phyloP scores from a whole-genome alignment of 257 asterid genomes.

The Rhazya stricta region DNA sequence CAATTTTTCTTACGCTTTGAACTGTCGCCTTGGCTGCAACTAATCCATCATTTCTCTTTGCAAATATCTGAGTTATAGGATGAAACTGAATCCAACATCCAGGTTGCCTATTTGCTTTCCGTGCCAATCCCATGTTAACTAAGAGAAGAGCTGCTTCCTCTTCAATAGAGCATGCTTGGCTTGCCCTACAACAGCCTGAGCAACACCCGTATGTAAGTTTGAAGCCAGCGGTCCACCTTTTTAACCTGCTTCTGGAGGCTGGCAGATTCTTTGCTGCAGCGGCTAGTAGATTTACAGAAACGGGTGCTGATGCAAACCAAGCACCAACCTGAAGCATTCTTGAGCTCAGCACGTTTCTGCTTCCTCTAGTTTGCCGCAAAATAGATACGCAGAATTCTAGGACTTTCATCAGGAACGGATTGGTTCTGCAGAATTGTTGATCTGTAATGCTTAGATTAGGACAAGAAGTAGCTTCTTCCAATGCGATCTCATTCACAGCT shows the following conservation, averaged over 20 bases:
- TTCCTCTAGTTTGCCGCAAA: conserved; percentile 43
- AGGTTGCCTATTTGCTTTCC: conserved; percentile 46
- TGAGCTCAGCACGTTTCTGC: conserved; percentile 36
- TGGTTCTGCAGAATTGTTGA: conserved; percentile 49
- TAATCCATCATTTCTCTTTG: conserved; percentile 42
- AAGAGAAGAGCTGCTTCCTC: conserved; percentile 65
- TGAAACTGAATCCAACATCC: conserved; percentile 83
- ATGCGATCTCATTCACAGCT: conserved; percentile 45
- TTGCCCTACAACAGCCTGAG: conserved; percentile 37
- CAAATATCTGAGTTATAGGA: conserved; percentile 55
- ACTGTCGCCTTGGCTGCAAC: conserved; percentile 54
- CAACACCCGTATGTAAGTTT: conserved; percentile 42
- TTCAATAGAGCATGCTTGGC: conserved; percentile 61
- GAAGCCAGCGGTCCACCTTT: conserved; percentile 48
- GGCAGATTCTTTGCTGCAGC: conserved; percentile 60
- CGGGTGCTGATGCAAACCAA: conserved; percentile 76
- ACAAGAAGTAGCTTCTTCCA: conserved; percentile 33
- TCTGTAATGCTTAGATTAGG: conserved; percentile 38
- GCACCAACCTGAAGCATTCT: conserved; percentile 77
- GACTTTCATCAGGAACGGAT: conserved; percentile 54
- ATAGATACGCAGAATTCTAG: conserved; percentile 40
- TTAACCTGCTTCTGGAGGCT: conserved; percentile 36
- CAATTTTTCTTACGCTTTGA: conserved; percentile 49
- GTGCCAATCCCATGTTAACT: conserved; percentile 63
- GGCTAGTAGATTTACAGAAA: conserved; percentile 53